A percentile compares a stretch with the other conserved stretches of the same genome.
These are phyloP conservation scores for Rhizopogon sp. DNA, from an alignment of 768 basidiomycete species.

Conservation along the genomic window DNA sequence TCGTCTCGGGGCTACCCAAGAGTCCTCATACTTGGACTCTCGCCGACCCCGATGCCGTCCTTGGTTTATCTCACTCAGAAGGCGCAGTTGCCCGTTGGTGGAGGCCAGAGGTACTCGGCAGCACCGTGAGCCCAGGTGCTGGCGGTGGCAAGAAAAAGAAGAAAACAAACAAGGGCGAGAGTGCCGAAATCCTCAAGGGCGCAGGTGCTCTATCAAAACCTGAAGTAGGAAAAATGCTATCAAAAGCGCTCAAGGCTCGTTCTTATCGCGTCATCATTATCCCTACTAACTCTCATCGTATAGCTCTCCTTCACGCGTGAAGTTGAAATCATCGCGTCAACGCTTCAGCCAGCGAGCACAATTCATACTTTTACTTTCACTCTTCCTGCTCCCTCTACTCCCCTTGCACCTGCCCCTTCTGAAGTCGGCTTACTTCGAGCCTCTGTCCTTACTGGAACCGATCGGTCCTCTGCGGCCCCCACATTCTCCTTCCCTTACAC, in stretches of 20 bases:
- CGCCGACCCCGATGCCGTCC: constrained; percentile 76
- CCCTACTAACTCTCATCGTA: background rate
- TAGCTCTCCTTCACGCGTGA: constrained; percentile 90
- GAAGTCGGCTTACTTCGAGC: constrained; percentile 58
- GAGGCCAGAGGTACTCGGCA: constrained; percentile 88
- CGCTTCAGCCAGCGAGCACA: constrained; percentile 88
- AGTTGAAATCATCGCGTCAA: constrained; percentile 93
- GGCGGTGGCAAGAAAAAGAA: constrained; percentile 73
- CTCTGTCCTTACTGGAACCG: constrained; percentile 63
- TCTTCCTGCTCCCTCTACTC: constrained; percentile 70
- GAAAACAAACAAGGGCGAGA: constrained; percentile 55
- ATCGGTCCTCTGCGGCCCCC: constrained; percentile 58
- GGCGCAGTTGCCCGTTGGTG: constrained; percentile 88
- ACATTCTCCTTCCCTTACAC: constrained; percentile 72
- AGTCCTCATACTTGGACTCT: constrained; percentile 88
- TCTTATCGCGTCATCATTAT: background rate
- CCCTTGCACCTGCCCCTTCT: constrained; percentile 68
- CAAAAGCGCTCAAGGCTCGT: constrained; percentile 82
- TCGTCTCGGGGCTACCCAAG: constrained; percentile 86
- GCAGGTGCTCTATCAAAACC: constrained; percentile 79
- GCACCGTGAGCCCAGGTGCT: constrained; percentile 79
- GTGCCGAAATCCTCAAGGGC: constrained; percentile 57
- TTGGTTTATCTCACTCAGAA: constrained; percentile 77
- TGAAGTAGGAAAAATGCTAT: constrained; percentile 86
- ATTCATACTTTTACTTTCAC: constrained; percentile 90